A percentile compares a stretch with the other conserved stretches of the same genome.
Conservation (phyloP, 2,329 filamentous ascomycete genomes). For the Botrytis medusae region DNA sequence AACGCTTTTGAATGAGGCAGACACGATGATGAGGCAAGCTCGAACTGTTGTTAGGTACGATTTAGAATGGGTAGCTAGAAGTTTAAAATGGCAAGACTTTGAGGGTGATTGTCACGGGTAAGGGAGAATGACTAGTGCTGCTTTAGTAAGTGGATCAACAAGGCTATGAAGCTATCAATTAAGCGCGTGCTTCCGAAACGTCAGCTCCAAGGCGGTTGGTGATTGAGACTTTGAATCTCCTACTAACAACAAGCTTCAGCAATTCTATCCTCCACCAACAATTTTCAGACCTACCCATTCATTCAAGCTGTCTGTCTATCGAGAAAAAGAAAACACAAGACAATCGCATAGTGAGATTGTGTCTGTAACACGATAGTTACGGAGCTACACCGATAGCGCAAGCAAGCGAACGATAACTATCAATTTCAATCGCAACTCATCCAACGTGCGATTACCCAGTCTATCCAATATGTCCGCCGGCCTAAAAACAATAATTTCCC, state of each 20-base stretch:
- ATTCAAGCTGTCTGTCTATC: neutral
- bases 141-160: neutral
- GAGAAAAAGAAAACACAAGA: neutral
- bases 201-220: slow-evolving; percentile 9
- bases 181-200: slow-evolving; percentile 18
- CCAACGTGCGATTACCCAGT: neutral
- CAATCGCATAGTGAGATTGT: neutral
- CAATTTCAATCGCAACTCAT: neutral
- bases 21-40: slow-evolving; percentile 41
- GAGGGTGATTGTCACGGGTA: accelerated
- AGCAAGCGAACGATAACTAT: neutral
- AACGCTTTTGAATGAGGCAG: slow-evolving; percentile 32
- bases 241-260: neutral
- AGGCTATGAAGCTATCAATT: neutral
- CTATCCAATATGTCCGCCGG: slow-evolving; percentile 65
- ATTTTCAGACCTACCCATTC: neutral
- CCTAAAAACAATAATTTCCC: slow-evolving; percentile 97
- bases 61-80: neutral
- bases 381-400: neutral
- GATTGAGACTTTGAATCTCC: neutral
- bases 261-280: neutral
- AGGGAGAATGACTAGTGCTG: neutral
- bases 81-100: slow-evolving; percentile 1
- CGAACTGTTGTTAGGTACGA: slow-evolving; percentile 21
- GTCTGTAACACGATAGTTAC: neutral